Base-by-base conservation (phyloP, 2,329 filamentous ascomycete species). In the Fusarium graminum region DNA sequence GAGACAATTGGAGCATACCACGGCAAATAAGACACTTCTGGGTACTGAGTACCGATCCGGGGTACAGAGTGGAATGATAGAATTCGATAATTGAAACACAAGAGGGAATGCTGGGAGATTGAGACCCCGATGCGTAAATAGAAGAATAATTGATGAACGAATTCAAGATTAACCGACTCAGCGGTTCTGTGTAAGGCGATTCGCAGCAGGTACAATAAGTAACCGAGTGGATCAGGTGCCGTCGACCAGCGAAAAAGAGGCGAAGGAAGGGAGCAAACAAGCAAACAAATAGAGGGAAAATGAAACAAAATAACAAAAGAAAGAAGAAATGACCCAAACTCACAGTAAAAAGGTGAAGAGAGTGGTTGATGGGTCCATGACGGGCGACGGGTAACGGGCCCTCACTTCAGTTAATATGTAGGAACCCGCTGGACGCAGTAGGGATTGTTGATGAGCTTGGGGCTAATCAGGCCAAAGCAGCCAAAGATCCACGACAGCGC, bases 331-430 rank as follows among this genome's bases (percentile, higher is more conserved):
- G 58, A 72, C 57, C 71, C 71, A 57, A 73, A 88, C 87, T 86
- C 81, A 90, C 88, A 90, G 78, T 78, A 88, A 83, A 76, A 91
- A 91, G 62, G 89, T 90, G 74, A 90, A 84, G 69, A 91, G 86
- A 59, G 89, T 89, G 22, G 88, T 90, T 40, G 82, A 82, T 52
- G 85, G 85, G 77, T 88, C 85, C 85, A 88, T 87, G 74, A 44
- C 46, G 64, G 65, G 59, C 52, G 52, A 52, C 41, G 43, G 51
- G 45, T 58, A 53, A 61, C 63, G 54, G 52, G 55, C 22, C 41
- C 29, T 64, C 47, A 32, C 56, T 59, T 41, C 43, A 63, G 67
- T 72, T 67, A 72, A 70, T 73, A 72, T 72, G 71, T 63, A 68
- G 58, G 55, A 63, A 62, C 57, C 66, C 52, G 57, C 50, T 40